Percentiles rank a stretch among this genome's conserved stretches.
Conservation (phyloP, 768 basidiomycete species). For the Russula sp. region DNA sequence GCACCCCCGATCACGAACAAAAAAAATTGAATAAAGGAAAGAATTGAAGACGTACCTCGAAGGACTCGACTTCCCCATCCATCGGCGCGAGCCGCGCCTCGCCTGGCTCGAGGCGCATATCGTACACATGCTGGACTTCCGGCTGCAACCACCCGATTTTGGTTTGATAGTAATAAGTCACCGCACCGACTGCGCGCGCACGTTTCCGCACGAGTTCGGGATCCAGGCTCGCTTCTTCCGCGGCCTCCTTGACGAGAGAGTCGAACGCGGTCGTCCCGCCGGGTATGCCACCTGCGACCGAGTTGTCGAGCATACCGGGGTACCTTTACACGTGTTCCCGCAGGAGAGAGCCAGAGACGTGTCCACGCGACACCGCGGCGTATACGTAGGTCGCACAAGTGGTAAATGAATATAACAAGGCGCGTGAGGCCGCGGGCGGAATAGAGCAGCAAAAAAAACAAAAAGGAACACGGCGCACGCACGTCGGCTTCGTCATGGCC, state of each 20-base stretch:
- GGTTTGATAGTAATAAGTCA: slow-evolving; percentile 78
- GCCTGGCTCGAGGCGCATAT: slow-evolving; percentile 60
- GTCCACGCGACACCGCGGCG: no score
- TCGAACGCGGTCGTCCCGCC: slow-evolving; percentile 69
- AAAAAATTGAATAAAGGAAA: background rate
- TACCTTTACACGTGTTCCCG: slow-evolving; percentile 41
- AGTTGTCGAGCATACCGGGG: slow-evolving; percentile 86
- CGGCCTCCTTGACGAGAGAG: slow-evolving; percentile 81
- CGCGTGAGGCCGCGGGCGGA: background rate
- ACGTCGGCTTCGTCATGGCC: slow-evolving; percentile 85
- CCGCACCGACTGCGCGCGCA: slow-evolving; percentile 55
- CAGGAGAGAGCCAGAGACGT: background rate
- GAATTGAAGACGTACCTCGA: slow-evolving; percentile 52
- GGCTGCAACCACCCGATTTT: slow-evolving; percentile 76
- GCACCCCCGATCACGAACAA: background rate
- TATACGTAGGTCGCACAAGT: no score
- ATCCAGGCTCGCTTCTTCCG: slow-evolving; percentile 85
- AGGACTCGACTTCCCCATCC: slow-evolving; percentile 93
- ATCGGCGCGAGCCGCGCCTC: slow-evolving; percentile 61
- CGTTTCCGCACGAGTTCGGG: slow-evolving; percentile 56
- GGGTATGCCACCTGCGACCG: slow-evolving; percentile 87
- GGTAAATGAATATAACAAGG: background rate
- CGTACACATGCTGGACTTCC: slow-evolving; percentile 86
- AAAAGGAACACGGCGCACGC: slow-evolving; percentile 28
- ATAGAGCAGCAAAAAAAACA: background rate